Percentiles rank a stretch among this genome's conserved stretches.
Conservation (phyloP, 2,329 filamentous ascomycete genomes). For the Sordariomycetes sp. region DNA sequence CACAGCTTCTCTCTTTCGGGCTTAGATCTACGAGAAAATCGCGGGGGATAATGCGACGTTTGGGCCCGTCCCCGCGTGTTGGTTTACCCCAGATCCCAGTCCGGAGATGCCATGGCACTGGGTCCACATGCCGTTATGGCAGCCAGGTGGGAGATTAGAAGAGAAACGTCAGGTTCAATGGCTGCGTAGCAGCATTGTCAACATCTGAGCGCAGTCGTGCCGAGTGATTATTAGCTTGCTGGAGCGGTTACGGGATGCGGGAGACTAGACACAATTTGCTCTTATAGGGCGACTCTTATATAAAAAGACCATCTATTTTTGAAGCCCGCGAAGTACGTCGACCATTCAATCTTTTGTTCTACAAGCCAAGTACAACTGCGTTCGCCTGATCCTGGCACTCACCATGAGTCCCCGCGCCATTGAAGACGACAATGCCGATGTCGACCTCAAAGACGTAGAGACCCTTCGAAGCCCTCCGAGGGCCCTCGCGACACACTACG, state of each 20-base stretch:
- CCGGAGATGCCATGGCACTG: not conserved
- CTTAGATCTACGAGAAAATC: not conserved
- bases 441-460: slow-evolving; percentile 4
- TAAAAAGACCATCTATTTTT: too few species aligned
- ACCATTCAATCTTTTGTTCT: too few species aligned
- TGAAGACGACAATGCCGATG: not conserved
- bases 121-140: not conserved
- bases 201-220: too few species aligned
- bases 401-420: not conserved
- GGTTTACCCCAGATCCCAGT: not conserved
- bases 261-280: too few species aligned
- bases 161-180: not conserved
- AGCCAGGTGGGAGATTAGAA: not conserved
- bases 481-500: slow-evolving; percentile 5
- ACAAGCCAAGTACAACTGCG: not conserved
- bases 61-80: too few species aligned
- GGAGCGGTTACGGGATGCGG: too few species aligned
- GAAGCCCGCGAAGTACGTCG: too few species aligned
- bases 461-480: slow-evolving; percentile 1
- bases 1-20: not conserved
- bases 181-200: too few species aligned
- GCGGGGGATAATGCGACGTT: too few species aligned
- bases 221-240: too few species aligned
- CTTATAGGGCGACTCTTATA: too few species aligned
- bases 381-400: not conserved